phyloP scores from a whole-genome alignment of 2,329 filamentous ascomycete genomes.

The Botrytis sinoallii region DNA sequence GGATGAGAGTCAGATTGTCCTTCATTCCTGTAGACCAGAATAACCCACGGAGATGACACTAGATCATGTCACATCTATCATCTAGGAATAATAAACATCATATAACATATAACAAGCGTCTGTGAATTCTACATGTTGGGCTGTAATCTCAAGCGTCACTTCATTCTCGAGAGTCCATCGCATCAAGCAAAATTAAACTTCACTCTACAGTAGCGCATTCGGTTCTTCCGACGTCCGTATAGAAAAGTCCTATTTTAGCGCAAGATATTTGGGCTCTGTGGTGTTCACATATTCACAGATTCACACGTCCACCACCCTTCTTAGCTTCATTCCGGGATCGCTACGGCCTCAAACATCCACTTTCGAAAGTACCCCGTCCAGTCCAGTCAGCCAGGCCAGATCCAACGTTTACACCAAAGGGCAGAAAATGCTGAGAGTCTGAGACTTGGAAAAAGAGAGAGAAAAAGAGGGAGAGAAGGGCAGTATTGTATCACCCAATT shows the following conservation, averaged over 20 bases:
- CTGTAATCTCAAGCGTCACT: background rate
- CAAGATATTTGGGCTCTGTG: background rate
- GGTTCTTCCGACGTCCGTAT: background rate
- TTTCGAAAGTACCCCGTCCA: background rate
- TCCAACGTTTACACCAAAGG: background rate
- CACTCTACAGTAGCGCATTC: background rate
- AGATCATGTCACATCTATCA: too few relatives aligned
- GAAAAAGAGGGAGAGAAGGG: background rate
- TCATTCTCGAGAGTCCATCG: background rate
- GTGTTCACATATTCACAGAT: background rate
- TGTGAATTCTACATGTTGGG: background rate
- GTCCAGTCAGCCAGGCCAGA: background rate
- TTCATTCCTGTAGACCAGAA: background rate
- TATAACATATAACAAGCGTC: background rate
- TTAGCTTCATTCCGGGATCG: slow-evolving; percentile 2
- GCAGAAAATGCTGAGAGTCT: background rate
- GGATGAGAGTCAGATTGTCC: too few relatives aligned
- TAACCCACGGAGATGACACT: background rate
- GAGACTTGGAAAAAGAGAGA: background rate
- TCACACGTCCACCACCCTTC: background rate
- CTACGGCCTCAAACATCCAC: slow-evolving; percentile 8
- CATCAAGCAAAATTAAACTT: background rate
- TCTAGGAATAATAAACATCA: too few relatives aligned
- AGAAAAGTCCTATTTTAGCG: background rate
- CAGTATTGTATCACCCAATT: background rate